A percentile compares a stretch with the other conserved stretches of the same genome.
phyloP scores from a whole-genome alignment of 306 rosid species.

The Carpinus fangiana region DNA sequence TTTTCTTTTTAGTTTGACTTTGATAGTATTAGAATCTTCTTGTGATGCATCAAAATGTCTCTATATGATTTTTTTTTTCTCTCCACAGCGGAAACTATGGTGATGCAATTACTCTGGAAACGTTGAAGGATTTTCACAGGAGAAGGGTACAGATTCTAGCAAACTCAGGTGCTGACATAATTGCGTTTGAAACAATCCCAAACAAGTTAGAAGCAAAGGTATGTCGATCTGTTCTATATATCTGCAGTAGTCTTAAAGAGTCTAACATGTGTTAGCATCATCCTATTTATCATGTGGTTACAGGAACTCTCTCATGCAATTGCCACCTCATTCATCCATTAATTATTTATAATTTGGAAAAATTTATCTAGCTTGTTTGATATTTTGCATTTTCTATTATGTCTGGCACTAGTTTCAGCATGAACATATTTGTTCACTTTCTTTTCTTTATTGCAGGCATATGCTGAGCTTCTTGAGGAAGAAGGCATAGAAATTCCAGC shows the following conservation, averaged over 20 bases:
- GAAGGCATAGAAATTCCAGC: constrained; percentile 78
- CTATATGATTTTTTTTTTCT: not conserved
- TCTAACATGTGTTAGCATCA: not conserved
- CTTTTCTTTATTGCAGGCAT: constrained; percentile 55
- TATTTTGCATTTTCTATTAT: no score
- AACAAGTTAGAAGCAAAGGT: constrained; percentile 83
- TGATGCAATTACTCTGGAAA: constrained; percentile 54
- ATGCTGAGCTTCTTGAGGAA: constrained; percentile 72
- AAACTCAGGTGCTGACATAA: constrained; percentile 71
- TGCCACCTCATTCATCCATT: not conserved
- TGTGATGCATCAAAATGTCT: not conserved
- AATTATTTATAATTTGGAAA: no score
- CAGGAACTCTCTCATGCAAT: not conserved
- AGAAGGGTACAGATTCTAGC: constrained; percentile 78
- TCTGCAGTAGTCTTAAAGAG: no score
- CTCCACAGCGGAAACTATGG: constrained; percentile 74
- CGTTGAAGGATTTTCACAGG: constrained; percentile 75
- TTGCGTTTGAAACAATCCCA: constrained; percentile 91
- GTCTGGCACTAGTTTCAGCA: no score
- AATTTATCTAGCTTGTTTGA: no score
- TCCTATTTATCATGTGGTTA: not conserved
- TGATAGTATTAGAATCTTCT: not conserved
- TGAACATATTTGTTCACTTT: not conserved
- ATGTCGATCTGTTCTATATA: no score
- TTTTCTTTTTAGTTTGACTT: constrained; percentile 38